phyloP scores from a whole-genome alignment of 140 eudicot genomes.

The Senecio squalidus region DNA sequence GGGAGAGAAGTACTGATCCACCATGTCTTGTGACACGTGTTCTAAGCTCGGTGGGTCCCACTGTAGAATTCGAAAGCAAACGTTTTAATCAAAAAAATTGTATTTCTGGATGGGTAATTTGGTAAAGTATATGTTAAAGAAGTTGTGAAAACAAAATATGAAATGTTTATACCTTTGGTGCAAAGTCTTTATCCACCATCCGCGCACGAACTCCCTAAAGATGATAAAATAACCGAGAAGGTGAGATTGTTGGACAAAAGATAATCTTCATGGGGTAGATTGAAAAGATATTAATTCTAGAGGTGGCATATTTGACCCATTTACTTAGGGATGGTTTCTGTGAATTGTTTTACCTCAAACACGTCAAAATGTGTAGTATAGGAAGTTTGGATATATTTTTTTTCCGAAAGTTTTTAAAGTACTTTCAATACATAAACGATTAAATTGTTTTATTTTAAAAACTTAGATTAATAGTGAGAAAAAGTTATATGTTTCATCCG shows the following conservation, averaged over 20 bases:
- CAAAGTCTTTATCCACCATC: conserved; percentile 67
- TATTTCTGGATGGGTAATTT: too few relatives aligned
- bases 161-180: conserved; percentile 64
- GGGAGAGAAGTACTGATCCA: conserved; percentile 64
- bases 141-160: not conserved
- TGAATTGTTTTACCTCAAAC: too few relatives aligned
- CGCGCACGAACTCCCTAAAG: conserved; percentile 84
- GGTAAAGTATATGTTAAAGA: not conserved
- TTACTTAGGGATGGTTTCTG: not conserved
- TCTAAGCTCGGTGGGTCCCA: conserved; percentile 36
- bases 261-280: not conserved
- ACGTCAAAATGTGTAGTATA: too few relatives aligned
- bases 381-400: too few relatives aligned
- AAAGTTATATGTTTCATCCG: too few relatives aligned
- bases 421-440: too few relatives aligned
- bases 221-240: not conserved
- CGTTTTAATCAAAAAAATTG: not conserved
- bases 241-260: not conserved
- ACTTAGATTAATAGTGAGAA: too few relatives aligned
- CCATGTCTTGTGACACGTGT: conserved; percentile 70
- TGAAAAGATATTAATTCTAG: not conserved
- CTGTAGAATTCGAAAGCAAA: conserved; percentile 7
- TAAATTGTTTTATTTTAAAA: too few relatives aligned
- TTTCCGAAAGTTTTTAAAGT: too few relatives aligned
- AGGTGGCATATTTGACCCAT: not conserved